Percentiles rank a stretch among this genome's conserved stretches.
These are phyloP conservation scores for Ambrosia hybrid DNA, from an alignment of 140 eudicot species.

Conservation along the genomic window DNA sequence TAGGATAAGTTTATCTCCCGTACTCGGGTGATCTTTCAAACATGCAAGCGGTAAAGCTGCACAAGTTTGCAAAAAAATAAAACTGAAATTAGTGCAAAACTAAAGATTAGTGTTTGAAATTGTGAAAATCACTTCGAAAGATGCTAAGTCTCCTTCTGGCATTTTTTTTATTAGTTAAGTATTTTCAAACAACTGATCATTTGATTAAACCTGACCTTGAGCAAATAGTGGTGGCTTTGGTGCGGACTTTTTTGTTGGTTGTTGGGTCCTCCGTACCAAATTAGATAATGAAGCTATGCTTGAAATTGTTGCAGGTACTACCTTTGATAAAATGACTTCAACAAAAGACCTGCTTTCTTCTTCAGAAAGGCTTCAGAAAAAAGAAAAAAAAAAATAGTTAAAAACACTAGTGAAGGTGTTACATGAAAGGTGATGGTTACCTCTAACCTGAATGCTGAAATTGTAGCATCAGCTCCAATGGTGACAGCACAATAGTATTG, in stretches of 20 bases:
- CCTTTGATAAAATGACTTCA: slow-evolving; percentile 88
- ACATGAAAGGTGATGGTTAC: neutral
- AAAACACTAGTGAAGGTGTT: slow-evolving; percentile 10
- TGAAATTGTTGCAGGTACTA: slow-evolving; percentile 91
- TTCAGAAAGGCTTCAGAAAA: slow-evolving; percentile 72
- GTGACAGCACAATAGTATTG: slow-evolving; percentile 88
- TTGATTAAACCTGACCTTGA: slow-evolving; percentile 50
- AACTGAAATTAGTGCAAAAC: no score
- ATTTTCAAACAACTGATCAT: neutral
- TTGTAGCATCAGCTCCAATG: slow-evolving; percentile 91
- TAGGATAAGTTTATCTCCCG: slow-evolving; percentile 92
- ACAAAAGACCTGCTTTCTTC: slow-evolving; percentile 84
- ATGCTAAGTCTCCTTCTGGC: no score
- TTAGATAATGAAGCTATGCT: slow-evolving; percentile 85
- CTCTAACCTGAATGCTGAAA: slow-evolving; percentile 89
- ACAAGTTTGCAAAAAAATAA: neutral
- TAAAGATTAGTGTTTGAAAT: neutral
- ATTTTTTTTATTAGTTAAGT: neutral
- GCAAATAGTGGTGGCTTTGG: slow-evolving; percentile 89
- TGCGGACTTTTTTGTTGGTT: slow-evolving; percentile 60
- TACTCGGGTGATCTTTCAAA: slow-evolving; percentile 89
- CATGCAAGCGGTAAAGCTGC: slow-evolving; percentile 89
- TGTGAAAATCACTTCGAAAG: neutral
- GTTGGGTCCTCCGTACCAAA: slow-evolving; percentile 81
- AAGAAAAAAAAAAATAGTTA: no score